Percentiles rank a stretch among this genome's conserved stretches.
phyloP scores from a whole-genome alignment of 768 basidiomycete species.

The Calocera cornea region DNA sequence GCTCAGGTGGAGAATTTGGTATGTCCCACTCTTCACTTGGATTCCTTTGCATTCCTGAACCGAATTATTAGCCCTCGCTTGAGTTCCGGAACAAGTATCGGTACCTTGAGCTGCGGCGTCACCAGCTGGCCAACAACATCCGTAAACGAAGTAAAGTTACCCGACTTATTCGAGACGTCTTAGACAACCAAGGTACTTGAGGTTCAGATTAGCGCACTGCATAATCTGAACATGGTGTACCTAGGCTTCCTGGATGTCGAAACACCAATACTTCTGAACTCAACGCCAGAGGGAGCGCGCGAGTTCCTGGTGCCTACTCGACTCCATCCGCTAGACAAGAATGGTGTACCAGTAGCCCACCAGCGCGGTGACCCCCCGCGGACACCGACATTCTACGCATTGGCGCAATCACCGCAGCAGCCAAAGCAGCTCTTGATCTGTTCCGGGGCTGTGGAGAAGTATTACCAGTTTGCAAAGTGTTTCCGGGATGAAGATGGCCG shows the following conservation, averaged over 20 bases:
- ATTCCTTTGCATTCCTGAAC: neutral
- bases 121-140: slow-evolving; percentile 60
- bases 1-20: slow-evolving; percentile 65
- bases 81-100: slow-evolving; percentile 74
- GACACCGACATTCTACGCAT: slow-evolving; percentile 55
- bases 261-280: slow-evolving; percentile 79
- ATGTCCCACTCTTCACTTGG: slow-evolving; percentile 21
- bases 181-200: slow-evolving; percentile 56
- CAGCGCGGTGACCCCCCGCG: neutral
- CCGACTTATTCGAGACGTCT: slow-evolving; percentile 53
- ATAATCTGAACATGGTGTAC: neutral
- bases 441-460: slow-evolving; percentile 77
- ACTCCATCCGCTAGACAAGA: neutral
- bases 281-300: slow-evolving; percentile 86
- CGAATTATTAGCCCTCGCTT: slow-evolving; percentile 53
- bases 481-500: slow-evolving; percentile 94
- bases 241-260: slow-evolving; percentile 86
- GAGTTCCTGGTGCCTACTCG: slow-evolving; percentile 87
- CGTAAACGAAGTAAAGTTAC: slow-evolving; percentile 73
- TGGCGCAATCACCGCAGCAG: slow-evolving; percentile 91
- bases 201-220: slow-evolving; percentile 1
- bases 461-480: slow-evolving; percentile 87
- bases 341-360: neutral
- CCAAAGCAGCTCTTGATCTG: slow-evolving; percentile 87
- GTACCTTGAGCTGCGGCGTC: slow-evolving; percentile 75